Evolutionary conservation across 345 rosid genomes (phyloP).

Genomic region (Salix udensis): DNA sequence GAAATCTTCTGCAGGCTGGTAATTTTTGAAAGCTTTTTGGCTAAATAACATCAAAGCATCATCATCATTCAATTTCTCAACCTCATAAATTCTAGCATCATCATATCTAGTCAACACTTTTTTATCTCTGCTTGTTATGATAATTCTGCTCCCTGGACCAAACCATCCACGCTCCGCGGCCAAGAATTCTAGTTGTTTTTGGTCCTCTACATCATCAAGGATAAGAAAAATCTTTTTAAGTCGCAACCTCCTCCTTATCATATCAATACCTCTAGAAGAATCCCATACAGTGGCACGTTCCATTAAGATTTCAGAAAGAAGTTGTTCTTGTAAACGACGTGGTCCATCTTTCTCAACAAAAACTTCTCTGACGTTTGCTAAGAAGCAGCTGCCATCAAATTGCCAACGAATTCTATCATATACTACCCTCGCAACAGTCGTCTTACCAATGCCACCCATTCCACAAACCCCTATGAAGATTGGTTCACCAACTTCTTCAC

Average conservation of each 20-base stretch:
- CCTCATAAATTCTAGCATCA: background rate
- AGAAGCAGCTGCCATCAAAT: slow-evolving; percentile 7
- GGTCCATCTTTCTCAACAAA: background rate
- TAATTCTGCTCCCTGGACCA: slow-evolving; percentile 15
- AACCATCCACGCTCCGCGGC: background rate
- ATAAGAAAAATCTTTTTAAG: slow-evolving; percentile 2
- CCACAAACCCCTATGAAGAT: background rate
- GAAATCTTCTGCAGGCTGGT: background rate
- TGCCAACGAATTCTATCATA: background rate
- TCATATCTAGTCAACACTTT: background rate
- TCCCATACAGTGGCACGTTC: background rate
- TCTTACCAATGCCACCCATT: slow-evolving; percentile 9
- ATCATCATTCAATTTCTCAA: background rate
- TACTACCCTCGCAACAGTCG: background rate
- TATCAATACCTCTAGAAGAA: background rate
- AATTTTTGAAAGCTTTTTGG: slow-evolving; percentile 1
- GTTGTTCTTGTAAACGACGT: background rate
- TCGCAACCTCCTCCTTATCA: background rate
- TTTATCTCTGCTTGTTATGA: slow-evolving; percentile 10
- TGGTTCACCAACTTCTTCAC: background rate
- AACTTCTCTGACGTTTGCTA: slow-evolving; percentile 8
- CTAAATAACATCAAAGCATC: slow-evolving; percentile 10
- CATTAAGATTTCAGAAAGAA: slow-evolving; percentile 2
- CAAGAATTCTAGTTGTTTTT: background rate
- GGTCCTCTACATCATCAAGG: slow-evolving; percentile 14